These are phyloP conservation scores for Fusarium nelsonii DNA, from an alignment of 2,329 filamentous ascomycete genomes.

Conservation along the genomic window DNA sequence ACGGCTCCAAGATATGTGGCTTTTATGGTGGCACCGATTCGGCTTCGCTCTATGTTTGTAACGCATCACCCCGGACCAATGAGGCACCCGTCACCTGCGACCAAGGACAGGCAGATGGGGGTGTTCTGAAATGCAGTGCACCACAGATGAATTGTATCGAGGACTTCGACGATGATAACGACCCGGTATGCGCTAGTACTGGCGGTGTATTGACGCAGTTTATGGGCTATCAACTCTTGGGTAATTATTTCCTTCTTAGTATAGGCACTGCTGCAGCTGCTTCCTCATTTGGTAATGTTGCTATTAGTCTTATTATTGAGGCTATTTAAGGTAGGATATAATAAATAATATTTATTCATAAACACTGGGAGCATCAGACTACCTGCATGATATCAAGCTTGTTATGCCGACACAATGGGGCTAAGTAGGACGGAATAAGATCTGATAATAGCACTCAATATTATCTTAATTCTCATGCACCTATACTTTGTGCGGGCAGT, in stretches of 20 bases:
- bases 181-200: background rate
- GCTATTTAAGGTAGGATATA: no score
- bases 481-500: background rate
- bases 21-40: background rate
- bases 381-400: background rate
- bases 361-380: accelerated
- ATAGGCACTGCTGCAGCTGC: background rate
- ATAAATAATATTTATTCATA: background rate
- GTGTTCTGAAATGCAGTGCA: background rate
- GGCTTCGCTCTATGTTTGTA: background rate
- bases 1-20: background rate
- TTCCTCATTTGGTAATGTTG: background rate
- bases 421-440: background rate
- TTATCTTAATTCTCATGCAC: accelerated
- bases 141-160: background rate
- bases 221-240: background rate
- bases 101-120: background rate
- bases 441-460: no score
- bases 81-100: background rate
- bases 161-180: background rate
- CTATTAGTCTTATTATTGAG: background rate
- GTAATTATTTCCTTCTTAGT: background rate
- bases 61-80: background rate
- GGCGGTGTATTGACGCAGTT: background rate
- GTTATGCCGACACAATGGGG: background rate